Percentiles rank a stretch among this genome's conserved stretches.
Evolutionary conservation across 768 basidiomycete genomes (phyloP).

Genomic region (Hemileccinum rubropunctum): DNA sequence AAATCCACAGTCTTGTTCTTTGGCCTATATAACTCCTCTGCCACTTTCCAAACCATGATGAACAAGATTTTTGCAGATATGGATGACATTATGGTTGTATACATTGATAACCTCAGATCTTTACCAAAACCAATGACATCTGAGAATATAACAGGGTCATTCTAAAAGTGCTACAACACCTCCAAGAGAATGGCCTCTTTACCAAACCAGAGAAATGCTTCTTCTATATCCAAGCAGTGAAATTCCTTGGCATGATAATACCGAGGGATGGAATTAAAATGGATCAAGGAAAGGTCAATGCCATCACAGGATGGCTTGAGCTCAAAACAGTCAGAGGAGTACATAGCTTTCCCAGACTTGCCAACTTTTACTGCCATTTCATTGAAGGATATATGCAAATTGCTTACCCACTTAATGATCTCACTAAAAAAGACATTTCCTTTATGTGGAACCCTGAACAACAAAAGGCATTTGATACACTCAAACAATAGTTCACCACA

Average conservation of each 20-base stretch:
- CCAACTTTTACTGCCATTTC: slow-evolving; percentile 32
- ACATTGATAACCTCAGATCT: not conserved
- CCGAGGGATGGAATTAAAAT: slow-evolving; percentile 20
- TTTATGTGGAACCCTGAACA: not conserved
- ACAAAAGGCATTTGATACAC: not conserved
- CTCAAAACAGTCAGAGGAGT: slow-evolving; percentile 19
- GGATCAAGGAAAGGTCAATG: slow-evolving; percentile 34
- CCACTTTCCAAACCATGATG: not conserved
- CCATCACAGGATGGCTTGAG: slow-evolving; percentile 29
- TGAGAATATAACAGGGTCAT: not conserved
- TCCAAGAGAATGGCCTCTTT: slow-evolving; percentile 34
- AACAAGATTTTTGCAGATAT: not conserved
- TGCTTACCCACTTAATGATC: not conserved
- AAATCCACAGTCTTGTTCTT: not conserved
- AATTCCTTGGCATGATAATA: slow-evolving; percentile 35
- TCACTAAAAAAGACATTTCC: not conserved
- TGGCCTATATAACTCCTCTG: not conserved
- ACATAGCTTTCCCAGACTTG: slow-evolving; percentile 26
- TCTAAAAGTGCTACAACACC: slow-evolving; percentile 17
- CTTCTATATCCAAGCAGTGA: slow-evolving; percentile 24
- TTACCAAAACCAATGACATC: not conserved
- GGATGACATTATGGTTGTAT: not conserved
- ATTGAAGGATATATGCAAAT: not conserved
- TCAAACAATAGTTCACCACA: not conserved
- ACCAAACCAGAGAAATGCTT: slow-evolving; percentile 38